Conservation (phyloP, 2,329 filamentous ascomycete genomes). For the Achaetomium macrosporum region DNA sequence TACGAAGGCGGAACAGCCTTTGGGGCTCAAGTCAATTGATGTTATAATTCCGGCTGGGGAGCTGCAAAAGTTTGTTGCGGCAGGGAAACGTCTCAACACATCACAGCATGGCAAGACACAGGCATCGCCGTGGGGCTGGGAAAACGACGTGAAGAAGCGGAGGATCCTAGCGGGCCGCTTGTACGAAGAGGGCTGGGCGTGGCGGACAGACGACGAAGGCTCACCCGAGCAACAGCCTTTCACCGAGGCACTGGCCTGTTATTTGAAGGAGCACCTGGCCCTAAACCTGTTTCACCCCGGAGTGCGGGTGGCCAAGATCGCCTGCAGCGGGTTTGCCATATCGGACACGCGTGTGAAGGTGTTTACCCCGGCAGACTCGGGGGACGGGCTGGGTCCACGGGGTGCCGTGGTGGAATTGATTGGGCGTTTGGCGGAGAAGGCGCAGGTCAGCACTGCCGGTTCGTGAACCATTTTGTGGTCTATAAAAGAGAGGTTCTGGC, state of each 20-base stretch:
- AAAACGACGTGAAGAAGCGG: slow-evolving; percentile 34
- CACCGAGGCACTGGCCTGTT: slow-evolving; percentile 43
- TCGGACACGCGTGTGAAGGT: slow-evolving; percentile 48
- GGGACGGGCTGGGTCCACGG: slow-evolving; percentile 7
- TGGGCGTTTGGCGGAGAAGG: slow-evolving; percentile 15
- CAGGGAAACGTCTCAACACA: slow-evolving; percentile 28
- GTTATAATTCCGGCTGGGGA: slow-evolving; percentile 47
- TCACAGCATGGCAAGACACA: slow-evolving; percentile 10
- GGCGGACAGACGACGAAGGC: slow-evolving; percentile 34
- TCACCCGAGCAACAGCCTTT: slow-evolving; percentile 36
- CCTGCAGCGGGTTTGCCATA: slow-evolving; percentile 51
- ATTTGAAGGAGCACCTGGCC: slow-evolving; percentile 48
- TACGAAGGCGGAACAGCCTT: slow-evolving; percentile 5
- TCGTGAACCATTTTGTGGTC: too few relatives aligned
- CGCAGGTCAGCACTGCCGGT: too few relatives aligned
- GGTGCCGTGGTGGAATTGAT: slow-evolving; percentile 16
- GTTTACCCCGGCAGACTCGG: slow-evolving; percentile 15
- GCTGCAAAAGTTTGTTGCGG: slow-evolving; percentile 40
- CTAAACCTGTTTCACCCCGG: slow-evolving; percentile 51
- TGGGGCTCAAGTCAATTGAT: slow-evolving; percentile 43
- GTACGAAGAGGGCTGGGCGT: slow-evolving; percentile 49
- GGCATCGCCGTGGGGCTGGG: slow-evolving; percentile 22
- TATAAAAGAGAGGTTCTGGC: too few relatives aligned
- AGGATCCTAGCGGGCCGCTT: slow-evolving; percentile 42
- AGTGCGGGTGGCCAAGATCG: slow-evolving; percentile 48